phyloP scores from a whole-genome alignment of 2,329 filamentous ascomycete genomes.

The Phialophora macrospora region DNA sequence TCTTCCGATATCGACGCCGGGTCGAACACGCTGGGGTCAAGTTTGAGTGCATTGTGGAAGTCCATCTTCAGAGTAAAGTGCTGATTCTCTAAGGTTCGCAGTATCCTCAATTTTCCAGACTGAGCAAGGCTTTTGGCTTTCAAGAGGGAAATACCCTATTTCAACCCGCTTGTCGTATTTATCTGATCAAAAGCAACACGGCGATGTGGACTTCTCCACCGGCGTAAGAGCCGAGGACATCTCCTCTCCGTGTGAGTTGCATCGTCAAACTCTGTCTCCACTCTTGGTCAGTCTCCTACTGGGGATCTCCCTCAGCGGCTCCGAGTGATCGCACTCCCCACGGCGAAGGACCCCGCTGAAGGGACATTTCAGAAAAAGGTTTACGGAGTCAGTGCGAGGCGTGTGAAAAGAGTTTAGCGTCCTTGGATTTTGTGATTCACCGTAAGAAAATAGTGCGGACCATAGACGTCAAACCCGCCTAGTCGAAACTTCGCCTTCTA shows the following conservation, averaged over 20 bases:
- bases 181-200: background rate
- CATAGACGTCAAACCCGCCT: background rate
- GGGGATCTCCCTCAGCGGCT: background rate
- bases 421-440: background rate
- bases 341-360: background rate
- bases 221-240: slow-evolving; percentile 11
- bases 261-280: background rate
- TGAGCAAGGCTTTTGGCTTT: background rate
- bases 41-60: slow-evolving; percentile 19
- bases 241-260: background rate
- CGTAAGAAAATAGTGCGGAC: background rate
- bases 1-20: slow-evolving; percentile 35
- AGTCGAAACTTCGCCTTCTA: background rate
- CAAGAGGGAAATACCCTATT: background rate
- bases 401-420: background rate
- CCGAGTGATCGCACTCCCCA: background rate
- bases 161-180: background rate
- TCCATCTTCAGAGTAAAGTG: slow-evolving; percentile 16
- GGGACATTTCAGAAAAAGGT: background rate
- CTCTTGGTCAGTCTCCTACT: background rate
- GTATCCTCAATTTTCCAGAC: background rate
- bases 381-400: too few relatives aligned
- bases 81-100: background rate
- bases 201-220: slow-evolving; percentile 21
- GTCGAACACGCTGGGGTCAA: slow-evolving; percentile 35